Base-by-base conservation (phyloP, 306 rosid species). In the Fagus sylvatica region DNA sequence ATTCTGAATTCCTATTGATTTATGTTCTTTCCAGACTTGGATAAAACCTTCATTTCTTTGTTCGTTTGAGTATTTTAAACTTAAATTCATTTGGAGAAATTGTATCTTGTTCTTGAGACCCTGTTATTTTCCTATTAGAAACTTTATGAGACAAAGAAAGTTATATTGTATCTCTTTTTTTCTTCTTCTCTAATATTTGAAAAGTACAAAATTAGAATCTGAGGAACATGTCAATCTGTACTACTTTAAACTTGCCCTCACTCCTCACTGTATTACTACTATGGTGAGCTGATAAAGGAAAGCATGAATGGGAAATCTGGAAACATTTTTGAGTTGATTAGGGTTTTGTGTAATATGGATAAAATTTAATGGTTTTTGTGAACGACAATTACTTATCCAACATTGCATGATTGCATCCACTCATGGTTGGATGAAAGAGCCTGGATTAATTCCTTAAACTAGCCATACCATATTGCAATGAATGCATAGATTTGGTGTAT, bases 1-100 rank as follows among this genome's bases (percentile, higher is more conserved):
- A 51, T 73, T 73, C 28, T 74, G 56, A 59, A 42, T 74, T 77
- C 28, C 76, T 37, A 36, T 70, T 78, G 13, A 64, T 69, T 73
- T 13, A 12, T 67, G 56, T 61, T 37, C 53, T 67, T 56, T 42
- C 70, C 13, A 3, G 54, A 49, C 53, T 62, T 36, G 43, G 69
- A 62, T 4, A 2, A 22, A 22, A 22, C 28, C 42, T 9, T 15
- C 19, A 39, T 4, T 62, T n/a, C 69, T 39, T 22, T 19, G 61
- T 32, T 36, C 61, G 36, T 49, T 68, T n/a, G 56, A 67, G 41
- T 70, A 55, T 11, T 72, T 15, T 8, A 73, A 17, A 30, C 71
- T 49, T 12, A 8, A 32, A 78, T 62, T 62, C 19, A 62, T 62
- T 40, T 6, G 43, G 42, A 34, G 69, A 15, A 34, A 2, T 34